These are phyloP conservation scores for Penicillium sp. DNA, from an alignment of 2,329 filamentous ascomycete species.

Conservation along the genomic window DNA sequence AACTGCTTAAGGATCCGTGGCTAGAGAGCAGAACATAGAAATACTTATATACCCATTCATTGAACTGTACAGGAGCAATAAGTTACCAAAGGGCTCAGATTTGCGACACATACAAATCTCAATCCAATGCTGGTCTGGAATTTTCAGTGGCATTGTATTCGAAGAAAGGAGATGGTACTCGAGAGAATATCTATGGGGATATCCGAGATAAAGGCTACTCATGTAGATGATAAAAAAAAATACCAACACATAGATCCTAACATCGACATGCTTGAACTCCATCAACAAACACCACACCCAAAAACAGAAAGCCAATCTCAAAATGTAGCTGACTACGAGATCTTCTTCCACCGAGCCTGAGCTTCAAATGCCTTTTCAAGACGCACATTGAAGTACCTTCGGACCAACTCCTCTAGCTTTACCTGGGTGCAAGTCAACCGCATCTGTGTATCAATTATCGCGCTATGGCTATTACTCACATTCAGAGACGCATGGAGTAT, in stretches of 20 bases:
- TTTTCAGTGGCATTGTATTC: not conserved
- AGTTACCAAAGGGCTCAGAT: not conserved
- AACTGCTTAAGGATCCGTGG: conserved; percentile 13
- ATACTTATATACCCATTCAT: not conserved
- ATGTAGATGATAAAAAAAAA: not conserved
- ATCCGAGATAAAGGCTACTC: not conserved
- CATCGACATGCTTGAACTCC: no score
- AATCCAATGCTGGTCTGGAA: not conserved
- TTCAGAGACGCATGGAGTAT: not conserved
- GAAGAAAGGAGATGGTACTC: not conserved
- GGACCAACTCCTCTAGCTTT: not conserved
- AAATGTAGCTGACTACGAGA: not conserved
- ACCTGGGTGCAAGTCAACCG: not conserved
- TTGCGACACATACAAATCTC: no score
- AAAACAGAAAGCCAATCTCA: not conserved
- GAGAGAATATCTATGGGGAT: not conserved
- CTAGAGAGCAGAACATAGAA: not conserved
- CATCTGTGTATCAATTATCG: not conserved
- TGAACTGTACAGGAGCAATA: not conserved
- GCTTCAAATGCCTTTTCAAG: not conserved
- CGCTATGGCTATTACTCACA: not conserved
- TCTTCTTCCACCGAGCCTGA: not conserved
- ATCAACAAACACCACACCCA: not conserved
- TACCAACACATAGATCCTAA: not conserved
- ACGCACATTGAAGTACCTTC: not conserved